Evolutionary conservation across 768 basidiomycete species (phyloP).

Genomic region (Saitozyma sp.): DNA sequence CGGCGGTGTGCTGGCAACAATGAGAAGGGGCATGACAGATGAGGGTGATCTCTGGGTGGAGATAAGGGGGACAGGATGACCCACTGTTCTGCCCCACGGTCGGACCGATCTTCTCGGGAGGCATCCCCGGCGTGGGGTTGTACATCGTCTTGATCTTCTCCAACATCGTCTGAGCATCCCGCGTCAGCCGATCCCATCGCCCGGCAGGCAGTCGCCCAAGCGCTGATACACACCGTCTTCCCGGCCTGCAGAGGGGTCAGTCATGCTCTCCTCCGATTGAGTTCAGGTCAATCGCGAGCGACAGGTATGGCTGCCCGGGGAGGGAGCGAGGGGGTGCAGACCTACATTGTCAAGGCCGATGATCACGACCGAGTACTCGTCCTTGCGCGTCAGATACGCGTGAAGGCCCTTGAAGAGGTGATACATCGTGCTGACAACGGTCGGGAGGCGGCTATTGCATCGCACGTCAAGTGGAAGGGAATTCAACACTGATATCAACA

Average conservation of each 20-base stretch:
- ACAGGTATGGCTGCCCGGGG: too few relatives aligned
- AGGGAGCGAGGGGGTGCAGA: background rate
- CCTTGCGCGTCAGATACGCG: slow-evolving; percentile 75
- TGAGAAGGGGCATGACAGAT: background rate
- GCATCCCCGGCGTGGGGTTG: slow-evolving; percentile 79
- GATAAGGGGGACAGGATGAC: slow-evolving; percentile 44
- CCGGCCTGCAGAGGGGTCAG: slow-evolving; percentile 31
- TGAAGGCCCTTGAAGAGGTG: slow-evolving; percentile 90
- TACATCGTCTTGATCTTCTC: slow-evolving; percentile 94
- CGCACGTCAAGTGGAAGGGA: too few relatives aligned
- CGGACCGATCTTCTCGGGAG: slow-evolving; percentile 89
- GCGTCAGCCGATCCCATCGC: background rate
- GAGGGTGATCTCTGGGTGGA: background rate
- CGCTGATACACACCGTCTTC: slow-evolving; percentile 5
- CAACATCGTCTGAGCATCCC: slow-evolving; percentile 67
- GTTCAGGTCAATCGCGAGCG: slow-evolving; percentile 1
- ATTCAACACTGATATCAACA: too few relatives aligned
- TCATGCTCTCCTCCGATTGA: background rate
- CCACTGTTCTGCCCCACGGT: slow-evolving; percentile 97
- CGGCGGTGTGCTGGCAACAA: background rate
- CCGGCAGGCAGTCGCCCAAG: background rate
- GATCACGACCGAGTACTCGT: slow-evolving; percentile 92
- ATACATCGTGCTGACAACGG: slow-evolving; percentile 63
- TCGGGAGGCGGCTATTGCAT: too few relatives aligned
- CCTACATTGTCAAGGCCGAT: slow-evolving; percentile 62